Evolutionary conservation across 805 yeast genomes (phyloP).

Genomic region (Candida dajiaensis): DNA sequence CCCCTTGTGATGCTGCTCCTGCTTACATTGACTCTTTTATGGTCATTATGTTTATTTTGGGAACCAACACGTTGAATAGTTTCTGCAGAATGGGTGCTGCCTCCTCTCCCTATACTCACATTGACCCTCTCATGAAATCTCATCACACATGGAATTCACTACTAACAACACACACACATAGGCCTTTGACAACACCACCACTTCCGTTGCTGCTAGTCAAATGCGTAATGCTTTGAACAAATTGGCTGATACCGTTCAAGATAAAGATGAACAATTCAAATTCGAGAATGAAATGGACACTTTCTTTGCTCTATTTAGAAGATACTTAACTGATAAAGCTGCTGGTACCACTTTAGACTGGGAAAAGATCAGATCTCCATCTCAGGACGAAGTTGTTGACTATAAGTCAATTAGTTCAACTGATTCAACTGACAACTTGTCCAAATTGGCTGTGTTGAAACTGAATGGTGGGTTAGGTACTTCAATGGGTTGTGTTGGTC

Average conservation of each 20-base stretch:
- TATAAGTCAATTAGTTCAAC: constrained; percentile 46
- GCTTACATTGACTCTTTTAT: no score
- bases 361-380: constrained; percentile 94
- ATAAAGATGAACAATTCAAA: constrained; percentile 38
- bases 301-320: constrained; percentile 87
- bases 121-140: no score
- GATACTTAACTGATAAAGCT: constrained; percentile 87
- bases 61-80: no score
- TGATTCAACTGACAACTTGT: constrained; percentile 39
- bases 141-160: no score
- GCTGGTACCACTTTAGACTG: constrained; percentile 80
- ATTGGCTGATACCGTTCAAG: constrained; percentile 76
- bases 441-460: constrained; percentile 90
- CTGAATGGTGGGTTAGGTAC: constrained; percentile 98
- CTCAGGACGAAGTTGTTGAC: constrained; percentile 81
- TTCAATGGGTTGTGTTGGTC: constrained; percentile 99
- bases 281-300: constrained; percentile 93
- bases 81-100: no score
- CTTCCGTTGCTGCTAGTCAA: constrained; percentile 93
- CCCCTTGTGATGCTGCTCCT: no score
- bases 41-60: no score
- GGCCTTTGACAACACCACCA: constrained; percentile 93
- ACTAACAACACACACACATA: constrained; percentile 25
- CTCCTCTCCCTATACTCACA: no score
- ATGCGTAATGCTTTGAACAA: constrained; percentile 95